These are phyloP conservation scores for Hemileccinum impolitum DNA, from an alignment of 768 basidiomycete genomes.

Conservation along the genomic window DNA sequence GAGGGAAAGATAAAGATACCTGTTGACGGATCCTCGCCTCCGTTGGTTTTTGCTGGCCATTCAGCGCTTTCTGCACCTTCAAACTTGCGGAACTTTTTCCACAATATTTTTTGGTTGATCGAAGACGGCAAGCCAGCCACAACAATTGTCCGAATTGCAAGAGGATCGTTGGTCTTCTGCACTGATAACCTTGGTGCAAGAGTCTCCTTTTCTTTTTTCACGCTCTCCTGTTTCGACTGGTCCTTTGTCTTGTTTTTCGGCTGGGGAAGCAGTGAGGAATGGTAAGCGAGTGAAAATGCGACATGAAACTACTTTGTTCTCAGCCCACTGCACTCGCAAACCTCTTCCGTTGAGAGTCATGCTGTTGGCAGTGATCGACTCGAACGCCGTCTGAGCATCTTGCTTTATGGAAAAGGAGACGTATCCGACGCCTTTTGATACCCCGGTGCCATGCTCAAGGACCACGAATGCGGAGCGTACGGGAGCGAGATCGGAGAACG, in stretches of 20 bases:
- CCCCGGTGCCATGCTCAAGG: conserved; percentile 64
- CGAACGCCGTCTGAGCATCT: conserved; percentile 77
- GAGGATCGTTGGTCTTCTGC: conserved; percentile 54
- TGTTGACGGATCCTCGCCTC: conserved; percentile 48
- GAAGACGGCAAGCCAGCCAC: conserved; percentile 67
- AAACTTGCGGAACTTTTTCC: conserved; percentile 86
- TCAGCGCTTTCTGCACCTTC: conserved; percentile 72
- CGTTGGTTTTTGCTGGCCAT: conserved; percentile 52
- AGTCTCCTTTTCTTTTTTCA: conserved; percentile 40
- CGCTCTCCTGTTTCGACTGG: conserved; percentile 26
- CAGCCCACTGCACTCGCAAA: conserved; percentile 78
- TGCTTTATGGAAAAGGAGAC: conserved; percentile 88
- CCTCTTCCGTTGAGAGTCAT: conserved; percentile 65
- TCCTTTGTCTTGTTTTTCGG: conserved; percentile 39
- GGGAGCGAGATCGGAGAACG: conserved; percentile 95
- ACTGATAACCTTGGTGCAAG: conserved; percentile 33
- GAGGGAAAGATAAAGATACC: conserved; percentile 34
- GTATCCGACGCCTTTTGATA: conserved; percentile 95
- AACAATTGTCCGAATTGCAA: conserved; percentile 80
- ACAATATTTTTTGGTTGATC: conserved; percentile 63
- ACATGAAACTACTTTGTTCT: conserved; percentile 55
- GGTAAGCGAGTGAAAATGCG: not conserved
- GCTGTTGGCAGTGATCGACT: conserved; percentile 60
- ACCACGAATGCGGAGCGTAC: conserved; percentile 94
- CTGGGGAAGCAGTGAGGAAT: conserved; percentile 24